Evolutionary conservation across 2,329 filamentous ascomycete genomes (phyloP).

Genomic region (Aspergillus aculeatus): DNA sequence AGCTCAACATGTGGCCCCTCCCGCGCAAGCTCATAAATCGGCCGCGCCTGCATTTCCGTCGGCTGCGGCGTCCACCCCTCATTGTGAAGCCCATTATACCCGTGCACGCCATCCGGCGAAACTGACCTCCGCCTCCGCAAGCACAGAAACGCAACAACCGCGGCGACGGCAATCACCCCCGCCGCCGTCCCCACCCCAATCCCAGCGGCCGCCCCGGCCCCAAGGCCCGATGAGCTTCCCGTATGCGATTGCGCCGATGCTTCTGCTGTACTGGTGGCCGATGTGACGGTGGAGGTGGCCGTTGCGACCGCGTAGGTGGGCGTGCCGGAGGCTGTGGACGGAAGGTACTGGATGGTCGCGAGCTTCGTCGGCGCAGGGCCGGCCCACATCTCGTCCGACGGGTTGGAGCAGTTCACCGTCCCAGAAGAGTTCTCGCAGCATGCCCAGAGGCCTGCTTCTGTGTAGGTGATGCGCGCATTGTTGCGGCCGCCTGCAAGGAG

Average conservation of each 20-base stretch:
- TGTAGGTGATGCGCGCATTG: neutral
- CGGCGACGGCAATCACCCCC: neutral
- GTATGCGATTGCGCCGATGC: neutral
- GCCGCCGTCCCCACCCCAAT: constrained; percentile 8
- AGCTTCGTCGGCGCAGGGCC: constrained; percentile 8
- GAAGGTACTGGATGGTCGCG: constrained; percentile 11
- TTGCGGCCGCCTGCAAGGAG: neutral
- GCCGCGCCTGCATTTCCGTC: neutral
- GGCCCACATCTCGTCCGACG: constrained; percentile 6
- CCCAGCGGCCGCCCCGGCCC: constrained; percentile 6
- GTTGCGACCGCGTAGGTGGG: constrained; percentile 4
- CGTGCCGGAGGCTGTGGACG: neutral
- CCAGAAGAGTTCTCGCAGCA: constrained; percentile 4
- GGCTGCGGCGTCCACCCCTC: neutral
- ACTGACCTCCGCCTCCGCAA: neutral
- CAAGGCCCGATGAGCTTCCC: neutral
- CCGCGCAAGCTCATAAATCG: neutral
- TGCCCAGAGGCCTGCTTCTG: constrained; percentile 1
- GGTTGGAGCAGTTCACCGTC: constrained; percentile 5
- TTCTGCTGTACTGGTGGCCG: neutral
- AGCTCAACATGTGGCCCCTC: neutral
- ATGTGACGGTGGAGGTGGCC: no score
- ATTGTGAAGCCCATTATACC: neutral
- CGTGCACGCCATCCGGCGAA: neutral
- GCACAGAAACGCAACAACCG: neutral